Percentiles rank a stretch among this genome's conserved stretches.
Evolutionary conservation across 78 protist genomes (phyloP).

Genomic region (Bigelowiella natans): DNA sequence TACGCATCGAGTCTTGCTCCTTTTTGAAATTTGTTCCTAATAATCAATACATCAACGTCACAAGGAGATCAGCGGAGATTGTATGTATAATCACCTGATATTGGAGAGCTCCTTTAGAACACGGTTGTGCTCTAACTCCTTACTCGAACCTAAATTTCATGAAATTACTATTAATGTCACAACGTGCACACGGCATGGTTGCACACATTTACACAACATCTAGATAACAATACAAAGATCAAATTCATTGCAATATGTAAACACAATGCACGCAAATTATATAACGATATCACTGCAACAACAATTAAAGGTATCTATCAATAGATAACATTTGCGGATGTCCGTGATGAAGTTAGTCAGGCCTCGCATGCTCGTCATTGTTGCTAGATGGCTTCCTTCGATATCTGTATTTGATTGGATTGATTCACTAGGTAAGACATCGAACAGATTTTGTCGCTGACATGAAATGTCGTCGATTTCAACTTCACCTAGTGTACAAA

Average conservation of each 20-base stretch:
- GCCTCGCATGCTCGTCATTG: slow-evolving; percentile 53
- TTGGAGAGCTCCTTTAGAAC: slow-evolving; percentile 70
- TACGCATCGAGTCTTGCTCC: neutral
- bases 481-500: too few species aligned
- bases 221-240: neutral
- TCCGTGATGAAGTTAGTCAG: slow-evolving; percentile 56
- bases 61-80: too few species aligned
- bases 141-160: neutral
- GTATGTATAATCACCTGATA: slow-evolving; percentile 56
- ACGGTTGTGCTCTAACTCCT: slow-evolving; percentile 64
- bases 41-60: too few species aligned
- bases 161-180: neutral
- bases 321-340: slow-evolving; percentile 44
- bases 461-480: too few species aligned
- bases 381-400: too few species aligned
- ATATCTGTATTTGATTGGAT: too few species aligned
- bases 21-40: neutral
- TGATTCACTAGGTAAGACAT: too few species aligned
- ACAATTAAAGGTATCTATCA: neutral
- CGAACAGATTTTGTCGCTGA: too few species aligned
- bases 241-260: neutral
- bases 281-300: neutral
- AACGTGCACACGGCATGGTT: neutral
- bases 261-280: neutral
- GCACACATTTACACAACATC: neutral